Percentiles rank a stretch among this genome's conserved stretches.
Evolutionary conservation across 2,329 filamentous ascomycete species (phyloP).

Genomic region (Metarhizium robertsii): DNA sequence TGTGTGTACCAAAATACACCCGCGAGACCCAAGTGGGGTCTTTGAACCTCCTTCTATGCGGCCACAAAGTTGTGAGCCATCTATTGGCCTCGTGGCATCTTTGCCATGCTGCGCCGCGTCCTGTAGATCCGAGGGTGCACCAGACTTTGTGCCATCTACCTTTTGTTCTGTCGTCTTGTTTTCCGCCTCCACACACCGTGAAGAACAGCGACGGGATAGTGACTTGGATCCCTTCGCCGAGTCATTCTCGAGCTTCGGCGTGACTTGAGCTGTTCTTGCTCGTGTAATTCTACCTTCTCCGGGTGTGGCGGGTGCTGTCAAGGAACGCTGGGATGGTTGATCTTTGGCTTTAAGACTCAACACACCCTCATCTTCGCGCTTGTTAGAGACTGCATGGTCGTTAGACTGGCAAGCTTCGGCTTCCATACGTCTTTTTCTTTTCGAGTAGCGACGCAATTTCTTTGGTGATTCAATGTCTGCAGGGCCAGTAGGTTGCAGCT

Average conservation of each 20-base stretch:
- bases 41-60: background rate
- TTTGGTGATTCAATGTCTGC: slow-evolving; percentile 7
- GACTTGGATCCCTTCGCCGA: background rate
- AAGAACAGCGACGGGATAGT: slow-evolving; percentile 1
- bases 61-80: background rate
- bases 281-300: background rate
- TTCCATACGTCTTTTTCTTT: slow-evolving; percentile 6
- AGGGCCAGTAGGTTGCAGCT: slow-evolving; percentile 9
- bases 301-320: background rate
- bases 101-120: background rate
- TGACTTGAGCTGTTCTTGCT: slow-evolving; percentile 1
- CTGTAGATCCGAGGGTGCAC: background rate
- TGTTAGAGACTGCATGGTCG: background rate
- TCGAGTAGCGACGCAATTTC: slow-evolving; percentile 10
- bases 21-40: background rate
- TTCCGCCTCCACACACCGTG: background rate
- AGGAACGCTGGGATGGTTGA: background rate
- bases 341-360: slow-evolving; percentile 5
- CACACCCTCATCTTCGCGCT: background rate
- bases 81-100: background rate
- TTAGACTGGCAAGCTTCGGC: background rate
- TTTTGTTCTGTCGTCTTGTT: background rate
- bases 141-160: slow-evolving; percentile 5
- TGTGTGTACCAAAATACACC: slow-evolving; percentile 14
- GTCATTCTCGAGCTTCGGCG: background rate